Base-by-base conservation (phyloP, 2,329 filamentous ascomycete genomes). In the Zymoseptoria ardabiliae region DNA sequence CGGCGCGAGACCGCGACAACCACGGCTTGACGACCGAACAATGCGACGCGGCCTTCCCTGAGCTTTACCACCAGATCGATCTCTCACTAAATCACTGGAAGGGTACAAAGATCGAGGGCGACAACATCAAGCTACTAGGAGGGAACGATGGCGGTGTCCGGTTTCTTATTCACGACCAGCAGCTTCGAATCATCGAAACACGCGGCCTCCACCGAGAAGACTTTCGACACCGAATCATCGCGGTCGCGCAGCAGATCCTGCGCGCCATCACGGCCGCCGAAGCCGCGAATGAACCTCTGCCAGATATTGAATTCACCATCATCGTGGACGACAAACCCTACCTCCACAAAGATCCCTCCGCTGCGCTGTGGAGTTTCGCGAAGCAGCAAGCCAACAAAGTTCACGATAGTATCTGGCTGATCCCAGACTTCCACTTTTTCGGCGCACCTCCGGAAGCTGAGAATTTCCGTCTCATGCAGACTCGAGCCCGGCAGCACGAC, bases 81-180 rank as follows among this genome's bases (percentile, higher is more conserved):
- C 64, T 70, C 20, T 64, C 70, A 4, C 63, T 63, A n/a, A 53
- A 61, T 10, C 58, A 58, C n/a, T 61, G 60, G 63, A 51, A 54
- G 21, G 57, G 59, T 11, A 56, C 21, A 23, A 60, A 58, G 23
- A 60, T 63, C 50, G 50, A 19, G 19, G 56, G 56, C 41, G 45
- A 56, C 13, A 58, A 60, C 57, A 61, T 64, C 28, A 58, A 61
- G 4, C 48, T 66, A 17, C 45, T 49, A 17, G 20, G 80, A 78
- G 3, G 85, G 81, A 65, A 66, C 50, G 61, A 65, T 57, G 63
- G 64, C 10, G 63, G 61, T 28, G 58, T 65, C 6, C 61, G 59
- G 19, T 54, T 65, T 17, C 60, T 66, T 30, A 62, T 66, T 10
- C 50, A 54, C 48, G 54, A 62, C n/a, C 62, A 64, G 28, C 62